Percentiles rank a stretch among this genome's conserved stretches.
Evolutionary conservation across 164 flowering plant species (phyloP).

Genomic region (Dillenia suffruticosa): DNA sequence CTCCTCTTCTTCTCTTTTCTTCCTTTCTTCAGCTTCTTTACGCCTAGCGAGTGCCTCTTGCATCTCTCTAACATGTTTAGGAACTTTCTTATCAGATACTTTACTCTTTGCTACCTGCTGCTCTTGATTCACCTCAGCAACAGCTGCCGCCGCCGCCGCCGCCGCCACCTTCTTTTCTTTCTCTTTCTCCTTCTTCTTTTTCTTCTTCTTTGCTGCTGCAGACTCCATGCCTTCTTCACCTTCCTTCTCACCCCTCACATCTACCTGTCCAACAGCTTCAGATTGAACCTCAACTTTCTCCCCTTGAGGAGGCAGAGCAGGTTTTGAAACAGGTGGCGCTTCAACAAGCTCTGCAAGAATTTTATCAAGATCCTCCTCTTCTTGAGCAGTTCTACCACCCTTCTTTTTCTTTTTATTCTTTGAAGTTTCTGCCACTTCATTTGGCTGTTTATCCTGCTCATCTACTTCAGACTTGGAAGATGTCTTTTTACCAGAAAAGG

Average conservation of each 20-base stretch:
- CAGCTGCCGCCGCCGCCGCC: constrained; percentile 29
- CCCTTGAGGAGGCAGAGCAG: constrained; percentile 38
- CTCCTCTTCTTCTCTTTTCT: constrained; percentile 90
- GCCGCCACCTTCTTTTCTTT: constrained; percentile 45
- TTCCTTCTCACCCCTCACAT: constrained; percentile 41
- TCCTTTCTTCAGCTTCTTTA: constrained; percentile 84
- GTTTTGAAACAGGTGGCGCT: constrained; percentile 33
- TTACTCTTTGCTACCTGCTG: constrained; percentile 44
- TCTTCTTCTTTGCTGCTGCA: constrained; percentile 92
- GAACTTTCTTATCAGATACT: constrained; percentile 62
- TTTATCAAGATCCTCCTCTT: constrained; percentile 92
- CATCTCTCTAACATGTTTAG: constrained; percentile 97
- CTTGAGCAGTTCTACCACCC: constrained; percentile 84
- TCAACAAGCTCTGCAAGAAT: constrained; percentile 93
- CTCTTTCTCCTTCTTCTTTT: constrained; percentile 85
- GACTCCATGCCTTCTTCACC: constrained; percentile 63
- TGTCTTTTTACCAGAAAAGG: constrained; percentile 58
- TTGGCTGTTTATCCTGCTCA: constrained; percentile 15
- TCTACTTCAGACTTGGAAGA: constrained; percentile 30
- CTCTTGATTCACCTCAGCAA: constrained; percentile 31
- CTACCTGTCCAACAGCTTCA: constrained; percentile 31
- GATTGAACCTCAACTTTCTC: constrained; percentile 41
- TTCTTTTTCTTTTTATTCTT: constrained; percentile 90
- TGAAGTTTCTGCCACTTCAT: constrained; percentile 42
- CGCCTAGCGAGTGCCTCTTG: constrained; percentile 83